phyloP scores from a whole-genome alignment of 345 rosid genomes.

The Euphorbia tirucalli region DNA sequence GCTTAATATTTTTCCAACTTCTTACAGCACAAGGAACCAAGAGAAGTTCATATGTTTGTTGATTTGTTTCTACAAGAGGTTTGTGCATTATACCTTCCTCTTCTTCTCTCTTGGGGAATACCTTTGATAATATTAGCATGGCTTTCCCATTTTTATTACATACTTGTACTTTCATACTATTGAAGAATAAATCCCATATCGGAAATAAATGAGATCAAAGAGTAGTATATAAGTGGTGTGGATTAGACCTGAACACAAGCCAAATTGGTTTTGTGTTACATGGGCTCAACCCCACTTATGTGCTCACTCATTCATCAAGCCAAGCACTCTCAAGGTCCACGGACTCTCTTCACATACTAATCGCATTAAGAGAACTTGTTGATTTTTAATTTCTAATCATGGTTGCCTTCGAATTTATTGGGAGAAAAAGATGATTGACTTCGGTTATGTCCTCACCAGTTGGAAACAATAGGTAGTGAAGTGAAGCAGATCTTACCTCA shows the following conservation, averaged over 20 bases:
- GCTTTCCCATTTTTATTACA: neutral
- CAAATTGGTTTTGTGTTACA: too few species aligned
- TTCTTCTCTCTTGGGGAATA: neutral
- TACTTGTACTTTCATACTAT: neutral
- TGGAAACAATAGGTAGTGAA: constrained; percentile 67
- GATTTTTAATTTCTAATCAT: neutral
- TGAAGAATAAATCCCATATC: too few species aligned
- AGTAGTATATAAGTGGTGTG: too few species aligned
- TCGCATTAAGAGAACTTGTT: neutral
- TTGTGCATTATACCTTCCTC: constrained; percentile 13
- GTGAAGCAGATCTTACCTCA: constrained; percentile 85
- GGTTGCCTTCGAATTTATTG: too few species aligned
- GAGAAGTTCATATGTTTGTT: constrained; percentile 97
- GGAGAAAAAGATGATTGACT: neutral
- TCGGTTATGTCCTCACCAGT: constrained; percentile 38
- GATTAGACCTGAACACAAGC: too few species aligned
- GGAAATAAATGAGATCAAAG: too few species aligned
- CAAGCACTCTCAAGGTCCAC: too few species aligned
- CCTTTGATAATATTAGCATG: neutral
- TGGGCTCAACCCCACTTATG: too few species aligned
- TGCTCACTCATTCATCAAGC: too few species aligned
- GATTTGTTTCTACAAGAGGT: constrained; percentile 97
- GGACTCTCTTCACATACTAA: too few species aligned
- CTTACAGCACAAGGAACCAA: constrained; percentile 96
- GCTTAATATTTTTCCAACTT: constrained; percentile 28